Percentiles rank a stretch among this genome's conserved stretches.
These are phyloP conservation scores for Thymus mandschuricus DNA, from an alignment of 257 asterid genomes.

Conservation along the genomic window DNA sequence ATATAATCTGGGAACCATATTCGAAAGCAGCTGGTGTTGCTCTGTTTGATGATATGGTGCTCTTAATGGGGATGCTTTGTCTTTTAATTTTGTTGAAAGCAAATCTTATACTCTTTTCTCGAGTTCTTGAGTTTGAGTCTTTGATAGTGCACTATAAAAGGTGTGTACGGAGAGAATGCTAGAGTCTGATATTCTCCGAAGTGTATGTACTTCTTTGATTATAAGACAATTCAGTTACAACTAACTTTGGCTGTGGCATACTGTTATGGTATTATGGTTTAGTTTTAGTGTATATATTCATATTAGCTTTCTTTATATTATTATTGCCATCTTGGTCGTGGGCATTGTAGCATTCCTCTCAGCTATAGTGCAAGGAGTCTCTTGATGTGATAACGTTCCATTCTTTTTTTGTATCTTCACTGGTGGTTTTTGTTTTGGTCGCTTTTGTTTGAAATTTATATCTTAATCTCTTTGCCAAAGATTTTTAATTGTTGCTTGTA, in stretches of 20 bases:
- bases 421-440: neutral
- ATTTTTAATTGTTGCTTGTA: neutral
- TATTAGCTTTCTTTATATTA: too few relatives aligned
- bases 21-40: neutral
- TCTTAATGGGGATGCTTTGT: neutral
- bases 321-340: too few relatives aligned
- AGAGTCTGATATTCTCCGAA: neutral
- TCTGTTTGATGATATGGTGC: neutral
- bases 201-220: neutral
- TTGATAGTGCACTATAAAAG: neutral
- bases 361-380: too few relatives aligned
- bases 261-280: too few relatives aligned
- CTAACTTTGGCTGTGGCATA: neutral
- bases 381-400: too few relatives aligned
- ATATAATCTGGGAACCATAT: too few relatives aligned
- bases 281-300: too few relatives aligned
- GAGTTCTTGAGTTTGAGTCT: neutral
- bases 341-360: too few relatives aligned
- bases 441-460: neutral
- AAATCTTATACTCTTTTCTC: neutral
- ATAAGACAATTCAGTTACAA: neutral
- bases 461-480: neutral
- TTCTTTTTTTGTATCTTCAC: neutral
- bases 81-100: neutral
- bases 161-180: neutral